Evolutionary conservation across 164 flowering plant genomes (phyloP), one percentile per base, ranked within the genome.

Genomic region (Pachysandra terminalis): DNA sequence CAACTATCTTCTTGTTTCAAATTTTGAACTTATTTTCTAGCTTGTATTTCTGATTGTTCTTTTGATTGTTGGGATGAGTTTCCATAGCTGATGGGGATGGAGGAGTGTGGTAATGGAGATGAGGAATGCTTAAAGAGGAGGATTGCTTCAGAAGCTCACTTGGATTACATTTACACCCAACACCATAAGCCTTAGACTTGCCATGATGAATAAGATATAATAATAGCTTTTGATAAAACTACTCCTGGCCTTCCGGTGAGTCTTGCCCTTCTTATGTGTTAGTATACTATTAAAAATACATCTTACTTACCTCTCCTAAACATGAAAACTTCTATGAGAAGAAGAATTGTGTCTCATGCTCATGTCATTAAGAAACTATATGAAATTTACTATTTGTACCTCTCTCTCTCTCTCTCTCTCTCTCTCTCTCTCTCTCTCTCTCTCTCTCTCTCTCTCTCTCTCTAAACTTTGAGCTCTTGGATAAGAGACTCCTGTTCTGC

Each of bases 81-180:
- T 12, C 41, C 26, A 78, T 73, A 81, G 83, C 45, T 80, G 75
- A 78, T 82, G 88, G 92, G 84, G 15, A 2, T 63, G 69, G 88
- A 84, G 62, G 68, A 72, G 5, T 86, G 92, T 66, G 68, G 55
- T 0, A 71, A 73, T 3, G 78, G 64, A 68, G 87, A 87, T 69
- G 87, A 85, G 70, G 90, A 78, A 25, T 88, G 93, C 74, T n/a
- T 80, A 23, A 77, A 82, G 69, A 83, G 90, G 76, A 86, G 93
- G 76, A 68, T 80, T 65, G 53, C 76, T 23, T 64, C 85, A 63
- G 92, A 87, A 37, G 92, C 85, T 77, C 96, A 87, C 79, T 74
- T 90, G 81, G 96, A 90, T 70, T 90, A 87, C 71, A 86, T 90
- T 63, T 90, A 87, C 79, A 86, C 96, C 26, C 89, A 85, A 57